Evolutionary conservation across 2,329 filamentous ascomycete genomes (phyloP).

Genomic region (Aspergillus vadensis): DNA sequence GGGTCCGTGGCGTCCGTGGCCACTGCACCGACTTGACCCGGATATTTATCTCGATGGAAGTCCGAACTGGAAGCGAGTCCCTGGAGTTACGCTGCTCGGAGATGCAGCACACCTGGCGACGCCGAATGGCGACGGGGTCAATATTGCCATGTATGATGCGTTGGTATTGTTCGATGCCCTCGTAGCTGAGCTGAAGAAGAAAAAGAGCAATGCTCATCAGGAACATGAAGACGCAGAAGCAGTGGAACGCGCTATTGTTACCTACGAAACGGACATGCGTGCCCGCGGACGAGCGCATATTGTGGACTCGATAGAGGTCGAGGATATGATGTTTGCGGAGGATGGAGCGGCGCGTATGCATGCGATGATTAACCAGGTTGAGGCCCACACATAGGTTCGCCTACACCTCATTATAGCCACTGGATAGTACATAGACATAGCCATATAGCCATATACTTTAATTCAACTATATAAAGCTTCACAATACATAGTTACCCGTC

Average conservation of each 20-base stretch:
- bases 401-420: too few relatives aligned
- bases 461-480: background rate
- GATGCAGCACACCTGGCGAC: conserved; percentile 34
- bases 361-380: background rate
- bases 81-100: conserved; percentile 32
- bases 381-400: too few relatives aligned
- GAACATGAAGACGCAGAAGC: background rate
- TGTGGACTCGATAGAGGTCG: background rate
- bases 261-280: background rate
- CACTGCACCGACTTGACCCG: conserved; percentile 25
- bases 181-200: background rate
- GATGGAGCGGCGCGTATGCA: background rate
- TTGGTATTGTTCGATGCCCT: conserved; percentile 21
- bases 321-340: background rate
- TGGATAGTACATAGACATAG: background rate
- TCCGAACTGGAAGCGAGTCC: conserved; percentile 24
- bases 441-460: too few relatives aligned
- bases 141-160: conserved; percentile 33
- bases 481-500: too few relatives aligned
- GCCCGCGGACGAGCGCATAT: background rate
- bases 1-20: conserved; percentile 25
- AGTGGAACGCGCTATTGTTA: background rate
- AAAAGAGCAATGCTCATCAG: background rate
- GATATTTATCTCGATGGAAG: conserved; percentile 6
- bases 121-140: conserved; percentile 35